phyloP scores from a whole-genome alignment of 139 green algal genomes.

The Chlorella sp. region DNA sequence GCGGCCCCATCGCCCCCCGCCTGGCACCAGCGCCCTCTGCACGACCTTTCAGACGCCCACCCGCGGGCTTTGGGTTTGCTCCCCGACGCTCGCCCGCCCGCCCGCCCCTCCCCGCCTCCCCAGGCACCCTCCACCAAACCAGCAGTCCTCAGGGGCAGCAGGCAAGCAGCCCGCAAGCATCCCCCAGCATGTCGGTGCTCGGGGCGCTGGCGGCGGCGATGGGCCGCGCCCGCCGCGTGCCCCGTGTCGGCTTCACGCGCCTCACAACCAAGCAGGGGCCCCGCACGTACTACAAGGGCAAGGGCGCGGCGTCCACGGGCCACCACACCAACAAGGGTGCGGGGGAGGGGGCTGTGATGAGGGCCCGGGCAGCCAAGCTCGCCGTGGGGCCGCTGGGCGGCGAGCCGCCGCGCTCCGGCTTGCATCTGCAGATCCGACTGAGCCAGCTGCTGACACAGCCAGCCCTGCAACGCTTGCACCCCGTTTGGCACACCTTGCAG shows the following conservation, averaged over 20 bases:
- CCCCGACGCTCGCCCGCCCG: not conserved
- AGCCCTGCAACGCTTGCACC: not conserved
- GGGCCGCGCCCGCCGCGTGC: constrained; percentile 33
- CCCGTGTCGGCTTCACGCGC: constrained; percentile 41
- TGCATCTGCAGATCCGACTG: not conserved
- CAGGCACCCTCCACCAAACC: not conserved
- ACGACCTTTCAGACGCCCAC: not conserved
- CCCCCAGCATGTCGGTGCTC: constrained; percentile 25
- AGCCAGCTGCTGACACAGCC: no score
- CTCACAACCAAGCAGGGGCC: constrained; percentile 60
- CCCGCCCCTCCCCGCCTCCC: not conserved
- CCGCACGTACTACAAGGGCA: constrained; percentile 67
- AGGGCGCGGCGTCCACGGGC: constrained; percentile 45
- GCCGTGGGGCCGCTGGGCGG: no score
- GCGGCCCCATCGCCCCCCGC: no score
- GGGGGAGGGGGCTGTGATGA: not conserved
- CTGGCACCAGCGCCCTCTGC: not conserved
- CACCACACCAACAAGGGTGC: constrained; percentile 65
- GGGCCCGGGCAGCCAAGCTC: no score
- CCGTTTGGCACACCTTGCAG: constrained; percentile 9
- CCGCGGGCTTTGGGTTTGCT: not conserved
- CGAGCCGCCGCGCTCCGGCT: no score
- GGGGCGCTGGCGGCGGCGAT: constrained; percentile 19
- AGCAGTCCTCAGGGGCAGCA: not conserved
- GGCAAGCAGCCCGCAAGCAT: not conserved